A percentile compares a stretch with the other conserved stretches of the same genome.
phyloP scores from a whole-genome alignment of 2,329 filamentous ascomycete genomes.

The Chrysoporthe deuterocubensis region DNA sequence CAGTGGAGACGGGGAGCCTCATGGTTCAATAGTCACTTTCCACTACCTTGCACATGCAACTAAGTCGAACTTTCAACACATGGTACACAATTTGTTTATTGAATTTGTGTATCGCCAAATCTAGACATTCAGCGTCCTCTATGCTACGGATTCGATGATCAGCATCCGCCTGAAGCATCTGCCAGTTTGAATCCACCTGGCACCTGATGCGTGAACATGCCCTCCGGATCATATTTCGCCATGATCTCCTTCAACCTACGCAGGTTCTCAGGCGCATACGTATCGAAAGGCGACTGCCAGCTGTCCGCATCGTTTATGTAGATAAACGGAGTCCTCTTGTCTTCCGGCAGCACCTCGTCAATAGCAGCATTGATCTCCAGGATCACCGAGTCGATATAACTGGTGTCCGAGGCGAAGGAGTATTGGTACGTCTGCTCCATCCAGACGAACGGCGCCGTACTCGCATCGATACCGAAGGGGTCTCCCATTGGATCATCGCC shows the following conservation, averaged over 20 bases:
- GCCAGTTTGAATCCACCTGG: conserved; percentile 21
- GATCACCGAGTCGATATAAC: conserved; percentile 4
- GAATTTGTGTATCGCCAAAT: neutral
- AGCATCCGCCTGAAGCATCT: neutral
- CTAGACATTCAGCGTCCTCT: neutral
- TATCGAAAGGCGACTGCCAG: conserved; percentile 8
- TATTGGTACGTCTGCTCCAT: conserved; percentile 2
- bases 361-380: conserved; percentile 5
- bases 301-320: conserved; percentile 24
- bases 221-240: conserved; percentile 23
- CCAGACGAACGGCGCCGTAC: conserved; percentile 13
- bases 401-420: neutral
- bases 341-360: conserved; percentile 9
- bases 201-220: conserved; percentile 19
- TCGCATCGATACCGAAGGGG: conserved; percentile 15
- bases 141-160: neutral
- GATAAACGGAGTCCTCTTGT: conserved; percentile 7
- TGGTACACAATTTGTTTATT: neutral
- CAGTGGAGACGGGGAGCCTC: conserved; percentile 10
- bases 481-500: conserved; percentile 2
- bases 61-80: neutral
- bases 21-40: neutral
- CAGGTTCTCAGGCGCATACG: conserved; percentile 15
- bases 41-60: too few species aligned
- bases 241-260: conserved; percentile 22